Evolutionary conservation across 108 stramenopile species (phyloP).

Genomic region (Pseudonitzschia multiseries): DNA sequence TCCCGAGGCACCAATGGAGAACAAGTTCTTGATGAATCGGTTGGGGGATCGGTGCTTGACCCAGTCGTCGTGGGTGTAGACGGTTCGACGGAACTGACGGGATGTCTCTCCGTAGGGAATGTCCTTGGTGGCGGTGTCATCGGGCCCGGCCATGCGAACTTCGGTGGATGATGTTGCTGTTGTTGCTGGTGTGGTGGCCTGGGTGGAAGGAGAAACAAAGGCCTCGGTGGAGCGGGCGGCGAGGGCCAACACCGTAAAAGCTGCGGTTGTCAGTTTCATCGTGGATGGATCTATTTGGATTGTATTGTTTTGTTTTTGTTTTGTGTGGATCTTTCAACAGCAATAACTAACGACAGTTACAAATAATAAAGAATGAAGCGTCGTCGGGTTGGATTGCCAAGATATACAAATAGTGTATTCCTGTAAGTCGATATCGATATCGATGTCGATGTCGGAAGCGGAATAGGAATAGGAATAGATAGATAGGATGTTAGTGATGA

Average conservation of each 20-base stretch:
- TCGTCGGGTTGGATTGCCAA: no score
- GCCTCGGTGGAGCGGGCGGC: neutral
- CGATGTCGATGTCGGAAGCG: no score
- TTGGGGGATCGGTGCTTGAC: constrained; percentile 54
- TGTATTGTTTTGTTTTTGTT: neutral
- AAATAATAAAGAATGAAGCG: no score
- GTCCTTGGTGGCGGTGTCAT: constrained; percentile 7
- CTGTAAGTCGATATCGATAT: no score
- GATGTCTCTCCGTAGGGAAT: constrained; percentile 50
- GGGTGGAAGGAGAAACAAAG: neutral
- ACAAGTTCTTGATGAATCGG: constrained; percentile 48
- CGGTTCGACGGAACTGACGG: constrained; percentile 66
- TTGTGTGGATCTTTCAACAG: neutral
- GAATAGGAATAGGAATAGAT: no score
- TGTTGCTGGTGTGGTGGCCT: neutral
- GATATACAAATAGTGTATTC: no score
- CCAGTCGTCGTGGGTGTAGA: constrained; percentile 77
- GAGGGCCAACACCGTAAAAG: neutral
- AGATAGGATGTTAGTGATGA: no score
- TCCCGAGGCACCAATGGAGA: constrained; percentile 40
- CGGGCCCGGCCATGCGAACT: neutral
- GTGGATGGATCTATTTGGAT: neutral
- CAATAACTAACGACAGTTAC: no score
- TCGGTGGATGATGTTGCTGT: neutral
- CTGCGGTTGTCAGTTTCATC: neutral